Conservation (phyloP, 208 protist genomes). For the Tritrichomonas foetus region DNA sequence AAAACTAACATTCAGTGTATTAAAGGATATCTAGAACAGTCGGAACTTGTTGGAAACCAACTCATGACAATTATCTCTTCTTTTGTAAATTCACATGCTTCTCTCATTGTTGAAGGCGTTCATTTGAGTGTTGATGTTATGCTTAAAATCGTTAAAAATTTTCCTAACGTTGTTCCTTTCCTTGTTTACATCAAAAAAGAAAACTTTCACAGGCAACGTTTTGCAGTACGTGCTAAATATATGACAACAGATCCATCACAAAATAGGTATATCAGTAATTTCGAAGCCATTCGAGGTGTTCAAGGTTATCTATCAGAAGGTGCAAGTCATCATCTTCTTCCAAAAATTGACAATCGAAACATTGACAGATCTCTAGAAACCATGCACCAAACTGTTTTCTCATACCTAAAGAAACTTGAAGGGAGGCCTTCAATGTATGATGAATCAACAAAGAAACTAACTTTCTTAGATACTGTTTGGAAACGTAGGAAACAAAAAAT, state of each 20-base stretch:
- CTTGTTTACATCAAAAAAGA: conserved; percentile 41
- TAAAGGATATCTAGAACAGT: background rate
- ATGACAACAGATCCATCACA: conserved; percentile 26
- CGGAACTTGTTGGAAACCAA: background rate
- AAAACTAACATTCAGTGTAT: conserved; percentile 31
- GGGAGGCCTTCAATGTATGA: background rate
- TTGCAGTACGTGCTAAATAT: conserved; percentile 36
- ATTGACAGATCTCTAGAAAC: conserved; percentile 14
- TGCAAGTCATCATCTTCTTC: background rate
- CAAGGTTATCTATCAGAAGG: background rate
- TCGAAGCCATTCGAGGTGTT: background rate
- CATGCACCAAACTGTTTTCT: conserved; percentile 24
- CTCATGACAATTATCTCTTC: background rate
- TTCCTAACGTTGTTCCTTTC: conserved; percentile 40
- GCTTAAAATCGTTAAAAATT: background rate
- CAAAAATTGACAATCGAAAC: conserved; percentile 33
- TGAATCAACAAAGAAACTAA: background rate
- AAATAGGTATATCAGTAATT: conserved; percentile 22
- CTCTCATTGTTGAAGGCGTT: conserved; percentile 16
- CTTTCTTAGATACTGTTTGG: background rate
- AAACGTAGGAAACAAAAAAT: conserved; percentile 7
- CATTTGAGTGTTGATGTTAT: background rate
- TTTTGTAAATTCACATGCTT: background rate
- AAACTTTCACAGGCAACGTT: conserved; percentile 13
- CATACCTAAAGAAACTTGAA: conserved; percentile 17